Conservation (phyloP, 2,329 filamentous ascomycete genomes). For the Phoma sp. region DNA sequence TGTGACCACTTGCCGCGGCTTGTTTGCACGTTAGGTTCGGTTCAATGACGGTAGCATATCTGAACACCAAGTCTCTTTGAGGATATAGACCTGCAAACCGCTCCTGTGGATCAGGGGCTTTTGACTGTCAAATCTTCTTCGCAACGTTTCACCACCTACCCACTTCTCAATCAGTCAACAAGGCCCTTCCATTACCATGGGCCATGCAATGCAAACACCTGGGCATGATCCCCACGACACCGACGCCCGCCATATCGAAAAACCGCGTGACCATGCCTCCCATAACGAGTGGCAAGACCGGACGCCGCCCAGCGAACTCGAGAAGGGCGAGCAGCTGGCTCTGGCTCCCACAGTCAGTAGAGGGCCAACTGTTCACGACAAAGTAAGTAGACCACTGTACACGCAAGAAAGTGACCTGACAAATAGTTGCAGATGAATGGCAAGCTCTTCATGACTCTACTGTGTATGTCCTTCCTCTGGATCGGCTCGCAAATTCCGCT, state of each 20-base stretch:
- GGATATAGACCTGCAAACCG: constrained; percentile 14
- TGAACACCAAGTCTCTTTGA: background rate
- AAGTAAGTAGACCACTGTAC: constrained; percentile 15
- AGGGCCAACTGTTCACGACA: constrained; percentile 34
- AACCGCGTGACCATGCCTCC: background rate
- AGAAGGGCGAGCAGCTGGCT: constrained; percentile 23
- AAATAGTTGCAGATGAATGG: constrained; percentile 25
- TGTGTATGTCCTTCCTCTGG: constrained; percentile 68
- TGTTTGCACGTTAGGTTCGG: background rate
- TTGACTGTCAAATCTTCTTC: constrained; percentile 7
- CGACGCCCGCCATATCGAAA: constrained; percentile 10
- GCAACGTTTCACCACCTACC: constrained; percentile 10
- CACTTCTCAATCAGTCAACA: background rate
- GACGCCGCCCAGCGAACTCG: constrained; percentile 28
- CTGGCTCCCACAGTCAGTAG: constrained; percentile 20
- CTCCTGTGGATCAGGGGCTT: constrained; percentile 3
- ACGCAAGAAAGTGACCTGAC: background rate
- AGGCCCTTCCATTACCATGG: background rate
- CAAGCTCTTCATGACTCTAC: constrained; percentile 62
- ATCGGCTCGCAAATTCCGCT: constrained; percentile 68
- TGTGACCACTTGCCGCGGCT: constrained; percentile 15
- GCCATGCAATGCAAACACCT: constrained; percentile 18
- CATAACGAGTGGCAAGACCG: constrained; percentile 23
- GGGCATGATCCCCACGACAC: constrained; percentile 15
- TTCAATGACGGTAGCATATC: constrained; percentile 1